phyloP scores from a whole-genome alignment of 306 rosid genomes.

The Bauhinia variegata region DNA sequence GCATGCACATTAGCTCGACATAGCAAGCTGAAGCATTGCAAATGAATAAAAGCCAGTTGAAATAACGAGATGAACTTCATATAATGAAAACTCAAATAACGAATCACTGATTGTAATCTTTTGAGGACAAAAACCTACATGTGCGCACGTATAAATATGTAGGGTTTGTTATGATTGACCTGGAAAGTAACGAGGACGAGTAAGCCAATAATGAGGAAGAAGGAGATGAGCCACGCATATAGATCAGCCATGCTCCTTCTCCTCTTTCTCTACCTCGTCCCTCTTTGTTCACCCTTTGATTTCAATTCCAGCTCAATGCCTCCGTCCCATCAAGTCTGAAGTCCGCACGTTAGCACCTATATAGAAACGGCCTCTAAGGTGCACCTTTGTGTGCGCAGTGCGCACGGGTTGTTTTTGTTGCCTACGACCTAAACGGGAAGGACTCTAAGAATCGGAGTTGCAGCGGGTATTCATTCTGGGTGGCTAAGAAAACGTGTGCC shows the following conservation, averaged over 20 bases:
- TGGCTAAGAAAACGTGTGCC: too few species aligned
- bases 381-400: conserved; percentile 28
- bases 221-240: conserved; percentile 81
- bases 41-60: not conserved
- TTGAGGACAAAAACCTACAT: not conserved
- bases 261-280: not conserved
- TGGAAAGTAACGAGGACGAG: conserved; percentile 79
- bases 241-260: conserved; percentile 70
- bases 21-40: not conserved
- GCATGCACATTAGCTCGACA: not conserved
- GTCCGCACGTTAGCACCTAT: conserved; percentile 22
- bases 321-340: conserved; percentile 5
- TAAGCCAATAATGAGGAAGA: conserved; percentile 76
- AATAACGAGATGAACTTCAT: too few species aligned
- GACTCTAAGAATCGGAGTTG: too few species aligned
- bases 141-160: not conserved
- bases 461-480: too few species aligned
- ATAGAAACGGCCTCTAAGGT: not conserved
- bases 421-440: too few species aligned
- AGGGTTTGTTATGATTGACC: conserved; percentile 51
- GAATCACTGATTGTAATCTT: not conserved
- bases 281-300: not conserved
- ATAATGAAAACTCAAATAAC: not conserved
- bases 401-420: not conserved
- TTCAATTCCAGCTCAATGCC: conserved; percentile 15